phyloP scores from a whole-genome alignment of 257 asterid genomes.

The Scutellaria minor region DNA sequence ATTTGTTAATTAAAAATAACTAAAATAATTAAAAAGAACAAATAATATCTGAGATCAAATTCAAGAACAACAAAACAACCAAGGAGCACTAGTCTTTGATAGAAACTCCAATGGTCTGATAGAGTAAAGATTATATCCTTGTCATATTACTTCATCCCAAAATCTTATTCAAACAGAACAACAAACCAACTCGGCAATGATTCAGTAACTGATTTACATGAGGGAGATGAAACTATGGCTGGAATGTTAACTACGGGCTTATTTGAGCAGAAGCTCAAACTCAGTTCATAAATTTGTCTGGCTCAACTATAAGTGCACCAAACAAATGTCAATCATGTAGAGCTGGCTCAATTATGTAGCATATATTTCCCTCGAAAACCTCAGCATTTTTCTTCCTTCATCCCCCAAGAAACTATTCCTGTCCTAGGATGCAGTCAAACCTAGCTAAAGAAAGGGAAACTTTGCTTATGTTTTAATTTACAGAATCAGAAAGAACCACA shows the following conservation, averaged over 20 bases:
- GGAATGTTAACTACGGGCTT: background rate
- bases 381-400: background rate
- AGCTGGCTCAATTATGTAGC: background rate
- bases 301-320: constrained; percentile 3
- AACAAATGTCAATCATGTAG: background rate
- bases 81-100: constrained; percentile 14
- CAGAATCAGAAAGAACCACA: constrained; percentile 1
- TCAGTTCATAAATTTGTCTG: background rate
- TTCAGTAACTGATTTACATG: background rate
- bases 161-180: constrained; percentile 21
- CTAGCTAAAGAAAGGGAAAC: constrained; percentile 10
- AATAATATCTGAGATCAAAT: constrained; percentile 4
- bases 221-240: background rate
- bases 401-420: background rate
- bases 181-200: constrained; percentile 19
- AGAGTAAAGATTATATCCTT: background rate
- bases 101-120: background rate
- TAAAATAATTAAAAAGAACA: background rate
- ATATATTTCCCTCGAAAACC: constrained; percentile 18
- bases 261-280: constrained; percentile 7
- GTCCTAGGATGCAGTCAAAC: constrained; percentile 12
- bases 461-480: constrained; percentile 20
- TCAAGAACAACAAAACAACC: constrained; percentile 6
- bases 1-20: constrained; percentile 2
- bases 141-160: background rate